Percentiles rank a stretch among this genome's conserved stretches.
Conservation (phyloP, 1,284 basidiomycete genomes). For the Puccinia novopanici region DNA sequence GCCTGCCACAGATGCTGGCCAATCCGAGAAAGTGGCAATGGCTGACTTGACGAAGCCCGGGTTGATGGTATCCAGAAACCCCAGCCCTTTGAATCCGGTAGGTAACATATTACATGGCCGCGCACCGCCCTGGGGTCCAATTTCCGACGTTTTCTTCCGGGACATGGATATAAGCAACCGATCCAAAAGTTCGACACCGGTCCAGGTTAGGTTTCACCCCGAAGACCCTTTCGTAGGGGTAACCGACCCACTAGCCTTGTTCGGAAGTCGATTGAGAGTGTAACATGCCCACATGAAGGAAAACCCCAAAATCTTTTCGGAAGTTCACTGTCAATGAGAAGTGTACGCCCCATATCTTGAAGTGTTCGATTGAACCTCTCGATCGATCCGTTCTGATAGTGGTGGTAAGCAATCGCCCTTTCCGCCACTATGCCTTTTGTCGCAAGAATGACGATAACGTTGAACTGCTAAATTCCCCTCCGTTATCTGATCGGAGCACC, state of each 20-base stretch:
- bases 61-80: background rate
- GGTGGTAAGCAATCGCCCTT: background rate
- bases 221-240: background rate
- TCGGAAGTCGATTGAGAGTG: background rate
- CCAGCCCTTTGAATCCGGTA: background rate
- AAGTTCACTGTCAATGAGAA: background rate
- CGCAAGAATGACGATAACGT: background rate
- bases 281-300: background rate
- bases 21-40: background rate
- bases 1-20: background rate
- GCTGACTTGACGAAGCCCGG: background rate
- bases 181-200: background rate
- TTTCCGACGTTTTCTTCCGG: background rate
- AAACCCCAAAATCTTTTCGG: background rate
- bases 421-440: background rate
- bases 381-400: slow-evolving; percentile 3
- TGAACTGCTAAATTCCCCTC: too few species aligned
- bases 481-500: too few species aligned
- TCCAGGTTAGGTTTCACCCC: background rate
- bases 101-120: background rate
- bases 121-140: background rate
- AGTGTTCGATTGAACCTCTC: background rate
- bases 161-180: background rate
- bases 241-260: background rate
- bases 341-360: slow-evolving; percentile 7